Evolutionary conservation across 2,329 filamentous ascomycete species (phyloP), one percentile per base, ranked within the genome.

Genomic region (Remersonia thermophila): DNA sequence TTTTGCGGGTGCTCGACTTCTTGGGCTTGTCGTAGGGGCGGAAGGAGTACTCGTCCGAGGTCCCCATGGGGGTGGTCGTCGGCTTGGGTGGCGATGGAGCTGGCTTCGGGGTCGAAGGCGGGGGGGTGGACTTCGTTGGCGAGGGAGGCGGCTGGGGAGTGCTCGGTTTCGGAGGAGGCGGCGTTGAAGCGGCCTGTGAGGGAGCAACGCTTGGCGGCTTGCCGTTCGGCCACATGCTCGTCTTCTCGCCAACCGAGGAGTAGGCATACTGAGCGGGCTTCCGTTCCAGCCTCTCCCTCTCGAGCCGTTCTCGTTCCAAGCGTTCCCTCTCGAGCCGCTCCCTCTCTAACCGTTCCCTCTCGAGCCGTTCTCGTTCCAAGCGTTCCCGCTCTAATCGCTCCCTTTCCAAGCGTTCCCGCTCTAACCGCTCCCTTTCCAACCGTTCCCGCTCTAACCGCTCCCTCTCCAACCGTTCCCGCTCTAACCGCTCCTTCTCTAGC

Each of bases 1-100:
- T 73, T 42, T 71, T 73, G 44, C 74, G 71, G 13, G 56, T 54
- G 17, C 49, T 30, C 7, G 69, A 66, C 36, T 65, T 66, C 50
- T 70, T 76, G 2, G 78, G 71, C 47, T 74, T 70, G 53, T 89
- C 82, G 55, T 87, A 87, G 1, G 83, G 81, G 33, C 82, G 76
- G 57, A 75, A 87, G 2, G 82, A 86, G 55, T 81, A 77, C 3
- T 68, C 65, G 44, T 80, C 73, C 34, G 80, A 73, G 14, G 72
- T 73, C 44, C 67, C 72, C 44, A 69, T 60, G 39, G 71, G 71
- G 50, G 40, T 37, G n/a, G 37, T 29, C 64, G 63, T 16, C 61
- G 59, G 60, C 43, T 62, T 61, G 36, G 54, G 55, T 15, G 64
- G 54, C 32, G 61, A 53, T 3, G 51, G 42, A 1, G 59, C 52